These are phyloP conservation scores for Ananas comosus DNA, from an alignment of 176 grass and related monocot species.

Conservation along the genomic window DNA sequence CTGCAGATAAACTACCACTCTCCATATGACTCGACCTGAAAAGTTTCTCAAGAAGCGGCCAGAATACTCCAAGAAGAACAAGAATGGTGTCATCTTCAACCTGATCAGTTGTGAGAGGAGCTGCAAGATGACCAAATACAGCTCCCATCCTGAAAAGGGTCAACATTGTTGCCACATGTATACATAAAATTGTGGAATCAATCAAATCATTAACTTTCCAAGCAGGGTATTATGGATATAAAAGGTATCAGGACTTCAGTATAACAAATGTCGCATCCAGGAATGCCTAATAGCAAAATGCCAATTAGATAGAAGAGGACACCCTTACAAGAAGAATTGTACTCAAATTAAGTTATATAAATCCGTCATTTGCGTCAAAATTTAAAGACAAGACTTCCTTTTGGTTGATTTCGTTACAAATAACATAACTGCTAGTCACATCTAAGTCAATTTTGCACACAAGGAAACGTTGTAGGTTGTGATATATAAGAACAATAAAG, in stretches of 20 bases:
- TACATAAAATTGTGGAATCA: not conserved
- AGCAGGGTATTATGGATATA: constrained; percentile 9
- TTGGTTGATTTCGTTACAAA: not conserved
- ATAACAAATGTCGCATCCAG: not conserved
- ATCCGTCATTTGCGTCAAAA: not conserved
- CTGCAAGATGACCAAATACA: constrained; percentile 62
- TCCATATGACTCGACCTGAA: constrained; percentile 76
- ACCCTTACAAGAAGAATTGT: not conserved
- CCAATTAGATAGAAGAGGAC: not conserved
- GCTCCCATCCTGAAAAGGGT: constrained; percentile 60
- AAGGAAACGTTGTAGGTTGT: not conserved
- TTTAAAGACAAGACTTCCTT: not conserved
- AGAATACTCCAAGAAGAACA: constrained; percentile 66
- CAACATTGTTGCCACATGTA: not conserved
- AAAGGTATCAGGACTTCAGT: not conserved
- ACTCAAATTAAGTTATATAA: not conserved
- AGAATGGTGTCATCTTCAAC: constrained; percentile 66
- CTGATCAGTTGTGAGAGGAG: constrained; percentile 34
- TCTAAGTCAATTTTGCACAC: not conserved
- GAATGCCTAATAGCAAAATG: not conserved
- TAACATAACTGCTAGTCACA: not conserved
- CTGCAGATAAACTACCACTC: constrained; percentile 59
- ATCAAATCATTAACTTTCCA: constrained; percentile 12
- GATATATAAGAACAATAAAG: no score
- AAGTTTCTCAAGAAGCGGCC: constrained; percentile 91